Evolutionary conservation across 805 yeast species (phyloP).

Genomic region (Kazachstania psychrophila): DNA sequence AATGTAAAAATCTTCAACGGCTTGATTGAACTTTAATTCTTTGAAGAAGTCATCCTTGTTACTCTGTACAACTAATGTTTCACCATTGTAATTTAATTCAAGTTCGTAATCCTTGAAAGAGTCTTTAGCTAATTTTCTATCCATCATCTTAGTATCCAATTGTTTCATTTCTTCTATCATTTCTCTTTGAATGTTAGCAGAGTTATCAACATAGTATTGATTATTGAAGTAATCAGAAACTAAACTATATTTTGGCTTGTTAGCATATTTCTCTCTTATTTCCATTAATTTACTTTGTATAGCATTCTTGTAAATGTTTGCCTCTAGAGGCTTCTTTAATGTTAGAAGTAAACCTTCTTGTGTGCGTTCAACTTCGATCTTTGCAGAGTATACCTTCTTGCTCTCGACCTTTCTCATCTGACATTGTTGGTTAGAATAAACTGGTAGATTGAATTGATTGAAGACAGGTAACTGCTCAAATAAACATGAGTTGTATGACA

Average conservation of each 20-base stretch:
- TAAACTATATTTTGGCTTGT: conserved; percentile 17
- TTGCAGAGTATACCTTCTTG: too few species aligned
- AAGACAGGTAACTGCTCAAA: conserved; percentile 19
- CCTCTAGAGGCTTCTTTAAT: conserved; percentile 14
- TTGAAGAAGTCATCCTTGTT: conserved; percentile 14
- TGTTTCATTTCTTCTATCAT: conserved; percentile 8
- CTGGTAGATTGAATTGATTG: conserved; percentile 1
- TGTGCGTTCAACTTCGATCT: background rate
- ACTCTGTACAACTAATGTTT: conserved; percentile 16
- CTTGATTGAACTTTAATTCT: conserved; percentile 14
- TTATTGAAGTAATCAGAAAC: conserved; percentile 25
- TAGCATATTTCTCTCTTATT: conserved; percentile 7
- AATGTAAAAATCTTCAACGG: conserved; percentile 19
- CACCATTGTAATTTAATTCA: conserved; percentile 22
- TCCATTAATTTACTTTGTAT: conserved; percentile 10
- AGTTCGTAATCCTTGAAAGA: conserved; percentile 22
- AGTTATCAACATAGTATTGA: conserved; percentile 25
- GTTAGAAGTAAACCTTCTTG: conserved; percentile 9
- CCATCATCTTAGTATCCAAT: conserved; percentile 16
- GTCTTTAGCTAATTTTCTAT: conserved; percentile 18
- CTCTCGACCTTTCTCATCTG: too few species aligned
- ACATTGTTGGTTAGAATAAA: background rate
- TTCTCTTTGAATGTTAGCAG: conserved; percentile 14
- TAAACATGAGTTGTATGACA: conserved; percentile 23
- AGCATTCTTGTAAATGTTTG: conserved; percentile 13